These are phyloP conservation scores for Aotearoamyces nothofagi DNA, from an alignment of 2,329 filamentous ascomycete species.

Conservation along the genomic window DNA sequence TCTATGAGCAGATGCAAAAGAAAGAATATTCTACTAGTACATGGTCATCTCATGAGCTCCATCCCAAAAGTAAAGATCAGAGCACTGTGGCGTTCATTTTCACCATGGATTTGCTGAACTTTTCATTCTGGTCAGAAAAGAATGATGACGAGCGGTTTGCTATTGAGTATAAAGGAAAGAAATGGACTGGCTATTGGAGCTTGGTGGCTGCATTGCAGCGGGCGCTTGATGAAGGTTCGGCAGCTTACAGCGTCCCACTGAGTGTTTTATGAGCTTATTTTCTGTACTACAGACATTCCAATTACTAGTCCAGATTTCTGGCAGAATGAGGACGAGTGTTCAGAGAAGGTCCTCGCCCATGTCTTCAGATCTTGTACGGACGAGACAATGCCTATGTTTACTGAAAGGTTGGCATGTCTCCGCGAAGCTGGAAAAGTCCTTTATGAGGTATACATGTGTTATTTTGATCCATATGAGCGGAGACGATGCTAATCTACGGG, in stretches of 20 bases:
- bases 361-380: constrained; percentile 79
- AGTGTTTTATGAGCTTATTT: constrained; percentile 7
- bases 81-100: constrained; percentile 84
- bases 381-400: constrained; percentile 74
- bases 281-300: constrained; percentile 46
- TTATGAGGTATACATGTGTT: constrained; percentile 50
- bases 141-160: constrained; percentile 58
- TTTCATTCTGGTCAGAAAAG: constrained; percentile 82
- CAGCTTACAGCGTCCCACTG: constrained; percentile 3
- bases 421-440: constrained; percentile 72
- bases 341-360: constrained; percentile 54
- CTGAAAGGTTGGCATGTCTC: constrained; percentile 63
- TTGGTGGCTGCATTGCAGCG: constrained; percentile 76
- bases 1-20: constrained; percentile 70
- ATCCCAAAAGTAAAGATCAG: constrained; percentile 71
- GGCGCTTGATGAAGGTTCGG: constrained; percentile 70
- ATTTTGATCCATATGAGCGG: too few species aligned
- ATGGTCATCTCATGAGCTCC: constrained; percentile 81
- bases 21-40: constrained; percentile 70
- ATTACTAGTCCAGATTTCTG: constrained; percentile 85
- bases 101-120: constrained; percentile 92
- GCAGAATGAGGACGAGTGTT: constrained; percentile 62
- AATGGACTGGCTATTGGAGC: constrained; percentile 93
- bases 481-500: neutral
- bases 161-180: constrained; percentile 64